Conservation (phyloP, 2,329 filamentous ascomycete genomes). For the Aphanocladium album region DNA sequence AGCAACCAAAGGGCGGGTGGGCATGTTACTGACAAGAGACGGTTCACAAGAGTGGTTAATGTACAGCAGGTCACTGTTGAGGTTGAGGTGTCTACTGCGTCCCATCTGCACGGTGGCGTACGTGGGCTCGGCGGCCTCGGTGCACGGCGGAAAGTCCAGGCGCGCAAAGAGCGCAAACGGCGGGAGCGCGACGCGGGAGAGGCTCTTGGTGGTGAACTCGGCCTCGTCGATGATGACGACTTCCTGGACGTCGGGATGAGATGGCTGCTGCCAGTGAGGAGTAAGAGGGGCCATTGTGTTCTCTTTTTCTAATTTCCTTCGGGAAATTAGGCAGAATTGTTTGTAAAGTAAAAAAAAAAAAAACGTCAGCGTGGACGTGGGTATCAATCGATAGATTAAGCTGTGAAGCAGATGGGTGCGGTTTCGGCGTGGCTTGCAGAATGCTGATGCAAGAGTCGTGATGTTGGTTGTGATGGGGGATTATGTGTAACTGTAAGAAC, state of each 20-base stretch:
- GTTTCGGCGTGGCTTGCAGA: neutral
- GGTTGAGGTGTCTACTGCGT: conserved; percentile 50
- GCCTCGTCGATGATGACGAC: conserved; percentile 46
- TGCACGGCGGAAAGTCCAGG: conserved; percentile 59
- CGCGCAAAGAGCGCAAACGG: conserved; percentile 63
- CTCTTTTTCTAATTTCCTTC: neutral
- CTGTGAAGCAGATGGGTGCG: neutral
- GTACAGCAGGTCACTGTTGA: conserved; percentile 63
- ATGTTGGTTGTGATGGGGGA: neutral
- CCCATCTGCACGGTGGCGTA: conserved; percentile 62
- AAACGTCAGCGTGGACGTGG: too few species aligned
- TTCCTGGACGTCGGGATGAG: conserved; percentile 53
- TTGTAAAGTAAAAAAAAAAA: neutral
- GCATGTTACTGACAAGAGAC: conserved; percentile 48
- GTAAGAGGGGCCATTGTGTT: conserved; percentile 49
- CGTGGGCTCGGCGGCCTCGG: conserved; percentile 48
- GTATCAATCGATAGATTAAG: neutral
- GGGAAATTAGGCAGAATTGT: neutral
- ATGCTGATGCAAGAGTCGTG: neutral
- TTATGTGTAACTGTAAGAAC: neutral
- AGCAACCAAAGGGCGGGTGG: neutral
- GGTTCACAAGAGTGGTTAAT: conserved; percentile 66
- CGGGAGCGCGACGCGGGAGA: conserved; percentile 50
- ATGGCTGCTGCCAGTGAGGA: conserved; percentile 56
- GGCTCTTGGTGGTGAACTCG: conserved; percentile 55